Conservation (phyloP, 306 rosid genomes). For the Quercus engelmannii region DNA sequence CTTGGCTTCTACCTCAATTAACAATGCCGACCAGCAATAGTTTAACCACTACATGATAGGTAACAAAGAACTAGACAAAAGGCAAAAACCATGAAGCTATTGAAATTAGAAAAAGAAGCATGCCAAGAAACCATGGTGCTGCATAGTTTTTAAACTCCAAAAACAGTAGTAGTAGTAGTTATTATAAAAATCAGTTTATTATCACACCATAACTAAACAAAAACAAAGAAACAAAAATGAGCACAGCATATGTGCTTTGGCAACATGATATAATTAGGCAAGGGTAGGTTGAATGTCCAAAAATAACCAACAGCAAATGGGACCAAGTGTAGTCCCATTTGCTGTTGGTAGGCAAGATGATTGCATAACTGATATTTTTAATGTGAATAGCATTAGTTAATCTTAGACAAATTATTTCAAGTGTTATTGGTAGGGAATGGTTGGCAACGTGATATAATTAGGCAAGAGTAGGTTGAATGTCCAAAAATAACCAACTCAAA, state of each 20-base stretch:
- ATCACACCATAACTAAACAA: not conserved
- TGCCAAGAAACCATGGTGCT: not conserved
- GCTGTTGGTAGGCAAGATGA: not conserved
- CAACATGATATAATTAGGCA: not conserved
- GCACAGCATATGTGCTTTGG: not conserved
- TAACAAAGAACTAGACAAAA: not conserved
- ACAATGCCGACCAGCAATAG: not conserved
- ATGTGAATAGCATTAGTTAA: not conserved
- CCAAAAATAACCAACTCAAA: no score
- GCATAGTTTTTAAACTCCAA: not conserved
- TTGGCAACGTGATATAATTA: not conserved
- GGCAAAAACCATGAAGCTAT: not conserved
- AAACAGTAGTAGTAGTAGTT: not conserved
- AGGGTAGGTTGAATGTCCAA: not conserved
- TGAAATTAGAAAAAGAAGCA: not conserved
- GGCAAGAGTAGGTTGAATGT: no score
- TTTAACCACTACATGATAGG: not conserved
- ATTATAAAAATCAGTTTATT: not conserved
- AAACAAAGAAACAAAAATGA: not conserved
- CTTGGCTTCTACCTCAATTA: not conserved
- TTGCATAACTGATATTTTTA: not conserved
- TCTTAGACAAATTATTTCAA: not conserved
- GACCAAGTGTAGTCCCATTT: not conserved
- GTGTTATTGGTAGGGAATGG: not conserved
- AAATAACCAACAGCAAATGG: not conserved